These are phyloP conservation scores for Alternaria burnsii DNA, from an alignment of 2,329 filamentous ascomycete genomes.

Conservation along the genomic window DNA sequence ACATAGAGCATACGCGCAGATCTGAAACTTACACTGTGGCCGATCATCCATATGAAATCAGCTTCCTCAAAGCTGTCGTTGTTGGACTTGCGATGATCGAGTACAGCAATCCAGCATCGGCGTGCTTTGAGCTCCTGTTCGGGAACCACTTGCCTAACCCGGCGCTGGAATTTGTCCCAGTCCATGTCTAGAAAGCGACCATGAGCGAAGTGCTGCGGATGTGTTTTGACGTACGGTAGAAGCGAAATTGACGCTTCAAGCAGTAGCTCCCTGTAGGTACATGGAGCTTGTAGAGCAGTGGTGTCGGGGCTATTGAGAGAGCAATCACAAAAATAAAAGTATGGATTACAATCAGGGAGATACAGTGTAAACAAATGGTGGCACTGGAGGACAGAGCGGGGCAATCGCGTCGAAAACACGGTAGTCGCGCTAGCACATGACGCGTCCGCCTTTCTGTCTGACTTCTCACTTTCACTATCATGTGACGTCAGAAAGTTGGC, in stretches of 20 bases:
- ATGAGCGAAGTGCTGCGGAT: neutral
- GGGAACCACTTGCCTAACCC: conserved; percentile 27
- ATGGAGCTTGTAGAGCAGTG: neutral
- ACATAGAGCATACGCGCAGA: neutral
- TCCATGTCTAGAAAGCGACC: conserved; percentile 19
- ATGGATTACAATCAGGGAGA: neutral
- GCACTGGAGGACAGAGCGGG: neutral
- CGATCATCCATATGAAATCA: conserved; percentile 51
- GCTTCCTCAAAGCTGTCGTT: conserved; percentile 20
- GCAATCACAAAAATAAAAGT: neutral
- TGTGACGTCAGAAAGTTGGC: neutral
- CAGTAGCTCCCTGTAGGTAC: neutral
- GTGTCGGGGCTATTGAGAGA: neutral
- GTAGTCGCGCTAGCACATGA: neutral
- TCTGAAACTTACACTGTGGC: conserved; percentile 35
- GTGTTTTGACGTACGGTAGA: neutral
- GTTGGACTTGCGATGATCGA: conserved; percentile 30
- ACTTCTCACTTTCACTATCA: neutral
- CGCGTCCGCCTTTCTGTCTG: neutral
- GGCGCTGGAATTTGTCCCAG: conserved; percentile 33
- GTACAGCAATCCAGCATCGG: conserved; percentile 48
- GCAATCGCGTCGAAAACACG: neutral
- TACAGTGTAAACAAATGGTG: neutral
- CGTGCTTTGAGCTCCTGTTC: conserved; percentile 27
- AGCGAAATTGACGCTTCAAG: neutral